Conservation (phyloP, 108 stramenopile genomes). For the Pseudonitzschia multiseries region DNA sequence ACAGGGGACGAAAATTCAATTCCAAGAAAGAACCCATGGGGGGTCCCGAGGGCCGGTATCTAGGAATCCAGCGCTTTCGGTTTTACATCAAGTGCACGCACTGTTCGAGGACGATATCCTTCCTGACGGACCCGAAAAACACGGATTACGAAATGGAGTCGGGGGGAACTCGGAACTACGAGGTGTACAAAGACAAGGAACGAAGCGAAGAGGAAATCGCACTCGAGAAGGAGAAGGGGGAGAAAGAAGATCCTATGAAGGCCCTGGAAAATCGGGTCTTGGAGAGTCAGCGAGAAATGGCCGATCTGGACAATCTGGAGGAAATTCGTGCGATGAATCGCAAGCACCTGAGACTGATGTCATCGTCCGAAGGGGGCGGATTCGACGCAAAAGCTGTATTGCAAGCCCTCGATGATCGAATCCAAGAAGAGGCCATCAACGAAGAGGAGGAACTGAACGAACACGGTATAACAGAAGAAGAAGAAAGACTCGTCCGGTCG, state of each 20-base stretch:
- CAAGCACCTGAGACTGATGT: slow-evolving; percentile 62
- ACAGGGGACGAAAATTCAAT: slow-evolving; percentile 97
- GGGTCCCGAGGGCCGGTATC: slow-evolving; percentile 88
- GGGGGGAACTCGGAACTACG: slow-evolving; percentile 94
- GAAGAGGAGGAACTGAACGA: slow-evolving; percentile 57
- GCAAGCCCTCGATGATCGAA: slow-evolving; percentile 34
- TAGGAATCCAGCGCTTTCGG: slow-evolving; percentile 91
- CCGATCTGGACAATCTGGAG: slow-evolving; percentile 91
- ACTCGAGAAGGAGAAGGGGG: slow-evolving; percentile 68
- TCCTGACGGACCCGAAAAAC: slow-evolving; percentile 96
- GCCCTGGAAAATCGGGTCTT: slow-evolving; percentile 93
- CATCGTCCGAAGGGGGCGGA: slow-evolving; percentile 29
- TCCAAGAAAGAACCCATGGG: slow-evolving; percentile 89
- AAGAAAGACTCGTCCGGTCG: slow-evolving; percentile 69
- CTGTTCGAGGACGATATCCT: slow-evolving; percentile 86
- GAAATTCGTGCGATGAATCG: slow-evolving; percentile 92
- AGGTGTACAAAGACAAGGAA: slow-evolving; percentile 90
- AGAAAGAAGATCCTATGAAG: slow-evolving; percentile 92
- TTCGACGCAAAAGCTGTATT: slow-evolving; percentile 62
- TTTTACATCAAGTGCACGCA: slow-evolving; percentile 95
- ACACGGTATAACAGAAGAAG: slow-evolving; percentile 67
- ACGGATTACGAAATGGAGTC: slow-evolving; percentile 96
- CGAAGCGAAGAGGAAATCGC: slow-evolving; percentile 53
- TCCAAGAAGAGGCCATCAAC: slow-evolving; percentile 37
- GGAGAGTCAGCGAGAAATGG: slow-evolving; percentile 95